Conservation (phyloP, 129 eudicot genomes). For the Smallanthus sonchifolius region DNA sequence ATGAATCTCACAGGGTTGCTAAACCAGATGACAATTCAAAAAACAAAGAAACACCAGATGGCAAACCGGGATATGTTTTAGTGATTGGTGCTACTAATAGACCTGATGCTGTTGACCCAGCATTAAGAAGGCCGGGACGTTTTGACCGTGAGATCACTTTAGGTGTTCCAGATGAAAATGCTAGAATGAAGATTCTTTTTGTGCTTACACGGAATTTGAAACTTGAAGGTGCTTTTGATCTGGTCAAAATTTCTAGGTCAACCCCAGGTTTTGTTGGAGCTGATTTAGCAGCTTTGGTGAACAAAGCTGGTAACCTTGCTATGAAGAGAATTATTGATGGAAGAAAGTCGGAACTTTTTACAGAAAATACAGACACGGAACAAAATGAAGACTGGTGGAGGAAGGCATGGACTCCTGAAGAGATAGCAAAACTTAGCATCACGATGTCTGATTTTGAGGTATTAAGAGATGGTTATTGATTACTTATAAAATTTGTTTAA, state of each 20-base stretch:
- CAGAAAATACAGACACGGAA: slow-evolving; percentile 26
- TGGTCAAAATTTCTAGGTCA: slow-evolving; percentile 52
- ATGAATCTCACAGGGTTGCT: slow-evolving; percentile 55
- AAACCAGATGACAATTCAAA: slow-evolving; percentile 30
- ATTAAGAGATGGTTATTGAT: not conserved
- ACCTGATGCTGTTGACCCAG: slow-evolving; percentile 93
- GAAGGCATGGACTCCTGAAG: slow-evolving; percentile 64
- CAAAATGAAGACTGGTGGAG: slow-evolving; percentile 60
- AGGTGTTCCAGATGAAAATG: slow-evolving; percentile 85
- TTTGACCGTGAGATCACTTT: slow-evolving; percentile 74
- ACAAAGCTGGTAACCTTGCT: slow-evolving; percentile 64
- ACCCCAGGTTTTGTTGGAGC: slow-evolving; percentile 91
- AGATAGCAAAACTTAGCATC: slow-evolving; percentile 64
- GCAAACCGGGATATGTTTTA: slow-evolving; percentile 59
- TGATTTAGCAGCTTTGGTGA: slow-evolving; percentile 63
- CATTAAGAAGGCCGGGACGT: slow-evolving; percentile 87
- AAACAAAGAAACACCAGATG: slow-evolving; percentile 30
- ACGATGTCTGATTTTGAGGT: slow-evolving; percentile 69
- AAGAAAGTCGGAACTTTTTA: slow-evolving; percentile 38
- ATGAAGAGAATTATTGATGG: slow-evolving; percentile 70
- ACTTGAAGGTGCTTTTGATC: slow-evolving; percentile 67
- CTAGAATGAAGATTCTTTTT: slow-evolving; percentile 67
- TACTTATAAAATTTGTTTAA: not conserved
- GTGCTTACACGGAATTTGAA: slow-evolving; percentile 60
- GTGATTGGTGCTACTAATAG: slow-evolving; percentile 95